A percentile compares a stretch with the other conserved stretches of the same genome.
Conservation (phyloP, 257 asterid genomes). For the Cordia subcordata region DNA sequence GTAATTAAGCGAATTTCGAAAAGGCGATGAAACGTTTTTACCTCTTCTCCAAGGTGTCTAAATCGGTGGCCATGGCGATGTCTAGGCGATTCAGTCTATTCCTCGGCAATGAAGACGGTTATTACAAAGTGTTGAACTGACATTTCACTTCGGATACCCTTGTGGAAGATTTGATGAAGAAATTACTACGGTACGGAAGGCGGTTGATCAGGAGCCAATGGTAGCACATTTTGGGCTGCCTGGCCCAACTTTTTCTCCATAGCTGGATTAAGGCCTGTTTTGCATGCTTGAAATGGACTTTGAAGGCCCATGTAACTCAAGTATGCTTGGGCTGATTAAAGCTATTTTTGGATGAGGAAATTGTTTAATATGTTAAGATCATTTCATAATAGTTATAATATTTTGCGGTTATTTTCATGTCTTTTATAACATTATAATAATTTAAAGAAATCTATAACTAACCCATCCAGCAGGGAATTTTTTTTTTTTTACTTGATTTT, state of each 20-base stretch:
- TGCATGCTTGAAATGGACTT: too few species aligned
- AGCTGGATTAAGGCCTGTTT: conserved; percentile 5
- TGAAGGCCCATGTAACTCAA: too few species aligned
- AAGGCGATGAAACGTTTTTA: conserved; percentile 14
- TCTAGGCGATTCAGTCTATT: conserved; percentile 5
- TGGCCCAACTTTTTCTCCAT: conserved; percentile 1
- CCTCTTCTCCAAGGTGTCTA: conserved; percentile 62
- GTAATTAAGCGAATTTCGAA: conserved; percentile 2
- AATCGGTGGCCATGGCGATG: conserved; percentile 48
- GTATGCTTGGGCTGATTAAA: too few species aligned
- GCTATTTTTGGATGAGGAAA: too few species aligned
- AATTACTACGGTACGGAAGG: background rate
- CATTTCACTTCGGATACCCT: background rate
- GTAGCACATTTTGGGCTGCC: background rate
- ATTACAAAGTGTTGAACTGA: conserved; percentile 3
- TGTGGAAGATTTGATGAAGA: too few species aligned
- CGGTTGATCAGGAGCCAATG: background rate
- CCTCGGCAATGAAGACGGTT: conserved; percentile 3
- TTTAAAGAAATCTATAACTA: too few species aligned
- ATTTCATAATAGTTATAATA: too few species aligned
- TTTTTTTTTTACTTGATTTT: too few species aligned
- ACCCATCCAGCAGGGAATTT: too few species aligned
- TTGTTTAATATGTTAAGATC: too few species aligned
- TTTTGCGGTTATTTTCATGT: too few species aligned
- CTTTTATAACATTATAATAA: too few species aligned